Evolutionary conservation across 2,329 filamentous ascomycete genomes (phyloP), one percentile per base, ranked within the genome.

Genomic region (Neofusicoccum parvum): DNA sequence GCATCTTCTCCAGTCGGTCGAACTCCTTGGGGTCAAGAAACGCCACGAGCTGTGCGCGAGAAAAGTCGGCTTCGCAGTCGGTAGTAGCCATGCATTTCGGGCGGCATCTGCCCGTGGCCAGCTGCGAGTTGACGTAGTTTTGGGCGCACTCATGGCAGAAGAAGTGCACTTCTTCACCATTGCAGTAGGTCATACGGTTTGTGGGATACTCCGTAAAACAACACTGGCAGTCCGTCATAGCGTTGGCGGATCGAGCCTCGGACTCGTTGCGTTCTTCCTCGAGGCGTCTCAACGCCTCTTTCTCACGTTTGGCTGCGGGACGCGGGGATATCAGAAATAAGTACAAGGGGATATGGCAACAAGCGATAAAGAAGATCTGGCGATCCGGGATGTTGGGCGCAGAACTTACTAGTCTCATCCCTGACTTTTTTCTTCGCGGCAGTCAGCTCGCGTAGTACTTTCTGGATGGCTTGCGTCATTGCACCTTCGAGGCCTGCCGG

Each of bases 71-170:
- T 0, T 80, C 74, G 73, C 92, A 96, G 3, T 83, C 87, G 67
- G 88, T 86, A 62, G 80, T 86, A 20, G 89, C 90, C 82, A 94
- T 89, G 76, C 92, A 96, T 2, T 77, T 75, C 20, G 95, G 81
- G 51, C 87, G 80, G 73, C 91, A 90, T 68, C 87, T 88, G n/a
- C 85, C 85, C 23, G 87, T 80, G 1, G 91, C 92, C 62, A 96
- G 84, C 68, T 89, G 84, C 6, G 80, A 85, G 71, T 92, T 87
- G 4, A 92, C 90, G 67, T 88, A 88, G 23, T 76, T 84, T 65
- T 81, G 86, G 5, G 88, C 83, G 72, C 92, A 96, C 1, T 79
- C 77, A 53, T 82, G 81, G 75, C 92, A 96, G 75, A 94, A 94
- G 72, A 85, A 86, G 70, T 94, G 91, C n/a, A 23, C n/a, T 0